Evolutionary conservation across 805 yeast genomes (phyloP), one percentile per base, ranked within the genome.

Genomic region (Isabelozyma pseudorhagii): DNA sequence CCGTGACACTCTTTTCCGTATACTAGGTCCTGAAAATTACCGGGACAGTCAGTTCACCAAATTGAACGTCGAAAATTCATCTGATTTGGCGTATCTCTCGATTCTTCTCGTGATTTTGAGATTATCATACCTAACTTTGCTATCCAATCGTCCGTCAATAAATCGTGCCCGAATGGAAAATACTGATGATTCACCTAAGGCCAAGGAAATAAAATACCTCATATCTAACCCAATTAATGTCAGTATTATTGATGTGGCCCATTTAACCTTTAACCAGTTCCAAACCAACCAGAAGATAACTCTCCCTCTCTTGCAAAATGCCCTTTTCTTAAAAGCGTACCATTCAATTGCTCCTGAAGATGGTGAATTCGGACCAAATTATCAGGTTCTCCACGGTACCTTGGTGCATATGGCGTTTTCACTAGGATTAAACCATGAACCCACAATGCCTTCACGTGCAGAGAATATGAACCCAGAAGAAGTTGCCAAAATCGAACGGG

Each of bases 311-410:
- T 77, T 85, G 34, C 89, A 84, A 58, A 82, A 83, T 61, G 84
- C 83, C 0, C 64, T 83, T 13, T 82, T 68, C 59, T 71, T 83
- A 62, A 80, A 81, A 51, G 61, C 74, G 42, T 84, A 84, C 63
- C 78, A 74, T 54, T 74, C 69, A 51, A 68, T 75, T 51, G 78
- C 86, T 8, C 85, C 87, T 1, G 85, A 82, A 51, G 82, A 78
- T 54, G 61, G 64, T 14, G 79, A 74, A 25, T 70, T 70, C 52
- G 75, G 71, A 46, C 61, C 70, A 13, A 50, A 52, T 25, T 50
- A 54, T 8, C 62, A 68, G 14, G 69, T 71, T 14, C 54, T 49
- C 38, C 49, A 50, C 31, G 53, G 60, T 8, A 47, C 61, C 48
- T 55, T 78, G 40, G 63, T 76, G 17, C 75, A 77, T 46, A 63